A percentile compares a stretch with the other conserved stretches of the same genome.
Evolutionary conservation across 2,329 filamentous ascomycete species (phyloP).

Genomic region (Ascochyta clinopodiicola): DNA sequence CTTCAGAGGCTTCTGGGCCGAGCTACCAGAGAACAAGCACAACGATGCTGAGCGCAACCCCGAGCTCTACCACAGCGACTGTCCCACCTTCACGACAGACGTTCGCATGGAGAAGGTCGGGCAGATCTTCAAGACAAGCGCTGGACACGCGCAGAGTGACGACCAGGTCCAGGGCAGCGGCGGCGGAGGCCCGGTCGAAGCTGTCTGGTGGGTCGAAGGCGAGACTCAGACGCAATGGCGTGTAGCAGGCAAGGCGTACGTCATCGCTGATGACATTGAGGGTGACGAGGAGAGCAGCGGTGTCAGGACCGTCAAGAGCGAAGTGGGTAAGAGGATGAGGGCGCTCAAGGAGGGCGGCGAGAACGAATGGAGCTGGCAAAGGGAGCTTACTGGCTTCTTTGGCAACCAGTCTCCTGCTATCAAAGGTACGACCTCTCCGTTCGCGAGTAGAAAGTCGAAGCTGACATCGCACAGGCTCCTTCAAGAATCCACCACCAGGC

Average conservation of each 20-base stretch:
- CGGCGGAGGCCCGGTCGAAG: conserved; percentile 77
- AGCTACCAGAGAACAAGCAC: conserved; percentile 72
- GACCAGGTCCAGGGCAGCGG: conserved; percentile 59
- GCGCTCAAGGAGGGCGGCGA: conserved; percentile 52
- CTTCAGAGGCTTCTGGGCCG: conserved; percentile 83
- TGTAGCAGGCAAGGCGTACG: conserved; percentile 75
- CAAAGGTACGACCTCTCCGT: conserved; percentile 62
- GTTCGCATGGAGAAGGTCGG: conserved; percentile 82
- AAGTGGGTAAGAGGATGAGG: conserved; percentile 70
- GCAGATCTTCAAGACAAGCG: conserved; percentile 67
- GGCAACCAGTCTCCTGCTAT: conserved; percentile 84
- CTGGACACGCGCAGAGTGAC: conserved; percentile 54
- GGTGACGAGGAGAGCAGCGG: conserved; percentile 60
- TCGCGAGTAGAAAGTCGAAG: not conserved
- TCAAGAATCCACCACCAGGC: conserved; percentile 61
- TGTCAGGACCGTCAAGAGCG: conserved; percentile 64
- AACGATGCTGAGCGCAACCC: conserved; percentile 78
- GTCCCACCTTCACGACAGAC: conserved; percentile 86
- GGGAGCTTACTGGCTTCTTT: conserved; percentile 85
- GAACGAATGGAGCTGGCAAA: conserved; percentile 75
- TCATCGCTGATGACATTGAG: conserved; percentile 74
- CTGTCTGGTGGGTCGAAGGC: conserved; percentile 79
- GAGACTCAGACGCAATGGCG: conserved; percentile 82
- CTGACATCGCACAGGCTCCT: conserved; percentile 62
- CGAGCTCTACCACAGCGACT: conserved; percentile 73